Percentiles rank a stretch among this genome's conserved stretches.
These are phyloP conservation scores for Casuarina equisetifolia DNA, from an alignment of 306 rosid species.

Conservation along the genomic window DNA sequence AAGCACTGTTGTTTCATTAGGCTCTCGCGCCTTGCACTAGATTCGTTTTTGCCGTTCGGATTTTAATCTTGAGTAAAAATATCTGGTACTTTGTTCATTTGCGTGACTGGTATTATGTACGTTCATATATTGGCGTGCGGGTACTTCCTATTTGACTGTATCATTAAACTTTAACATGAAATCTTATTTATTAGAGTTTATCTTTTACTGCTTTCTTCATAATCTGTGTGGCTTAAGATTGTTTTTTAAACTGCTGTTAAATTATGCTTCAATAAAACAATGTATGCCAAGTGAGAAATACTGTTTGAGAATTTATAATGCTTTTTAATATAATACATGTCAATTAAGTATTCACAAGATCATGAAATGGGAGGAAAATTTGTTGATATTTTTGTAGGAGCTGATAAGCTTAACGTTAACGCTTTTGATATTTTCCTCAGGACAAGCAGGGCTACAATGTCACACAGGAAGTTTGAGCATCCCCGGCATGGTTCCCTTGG, in stretches of 20 bases:
- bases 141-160: background rate
- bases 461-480: conserved; percentile 93
- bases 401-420: too few species aligned
- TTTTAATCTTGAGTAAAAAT: background rate
- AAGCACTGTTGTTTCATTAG: background rate
- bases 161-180: background rate
- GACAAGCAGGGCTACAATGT: conserved; percentile 50
- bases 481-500: conserved; percentile 89
- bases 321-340: too few species aligned
- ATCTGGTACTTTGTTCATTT: background rate
- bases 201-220: background rate
- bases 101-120: too few species aligned
- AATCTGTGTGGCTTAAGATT: too few species aligned
- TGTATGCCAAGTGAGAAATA: too few species aligned
- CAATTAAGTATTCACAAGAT: too few species aligned
- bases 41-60: background rate
- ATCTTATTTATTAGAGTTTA: background rate
- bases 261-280: too few species aligned
- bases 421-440: background rate
- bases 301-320: too few species aligned
- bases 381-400: too few species aligned
- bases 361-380: too few species aligned
- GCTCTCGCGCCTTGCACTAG: background rate
- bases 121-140: background rate
- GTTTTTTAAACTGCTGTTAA: too few species aligned